These are phyloP conservation scores for Silene noctiflora DNA, from an alignment of 179 eudicot genomes.

Conservation along the genomic window DNA sequence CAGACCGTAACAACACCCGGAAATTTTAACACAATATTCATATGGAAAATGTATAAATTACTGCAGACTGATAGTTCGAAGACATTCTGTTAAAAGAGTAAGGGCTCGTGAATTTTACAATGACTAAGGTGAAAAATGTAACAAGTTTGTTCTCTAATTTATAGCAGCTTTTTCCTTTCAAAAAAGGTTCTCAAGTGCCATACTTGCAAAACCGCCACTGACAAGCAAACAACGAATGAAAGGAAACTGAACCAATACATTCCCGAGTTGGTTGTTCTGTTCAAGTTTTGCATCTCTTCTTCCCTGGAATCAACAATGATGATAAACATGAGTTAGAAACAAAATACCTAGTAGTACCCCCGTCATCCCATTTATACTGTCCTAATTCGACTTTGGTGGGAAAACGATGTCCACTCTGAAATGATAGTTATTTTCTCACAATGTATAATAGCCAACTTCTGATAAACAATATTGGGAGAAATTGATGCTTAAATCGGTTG, in stretches of 20 bases:
- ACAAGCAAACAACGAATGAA: constrained; percentile 55
- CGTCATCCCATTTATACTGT: no score
- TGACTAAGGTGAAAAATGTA: constrained; percentile 6
- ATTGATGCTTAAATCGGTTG: no score
- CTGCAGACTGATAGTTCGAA: not conserved
- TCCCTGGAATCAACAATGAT: constrained; percentile 47
- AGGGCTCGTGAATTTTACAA: constrained; percentile 25
- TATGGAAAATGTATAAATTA: constrained; percentile 7
- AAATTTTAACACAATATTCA: not conserved
- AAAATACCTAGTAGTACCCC: not conserved
- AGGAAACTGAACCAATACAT: constrained; percentile 82
- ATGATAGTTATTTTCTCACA: no score
- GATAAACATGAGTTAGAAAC: not conserved
- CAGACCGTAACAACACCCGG: not conserved
- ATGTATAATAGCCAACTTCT: no score
- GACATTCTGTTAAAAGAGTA: constrained; percentile 1
- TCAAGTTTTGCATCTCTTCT: constrained; percentile 79
- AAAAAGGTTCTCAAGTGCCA: constrained; percentile 79
- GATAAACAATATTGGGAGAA: no score
- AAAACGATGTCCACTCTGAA: no score
- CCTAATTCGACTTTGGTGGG: not conserved
- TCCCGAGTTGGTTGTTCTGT: constrained; percentile 56
- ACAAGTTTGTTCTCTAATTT: constrained; percentile 16
- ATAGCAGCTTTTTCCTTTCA: constrained; percentile 82
- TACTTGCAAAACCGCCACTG: constrained; percentile 70